phyloP scores from a whole-genome alignment of 164 flowering plant species.

The Liquidambar formosana region DNA sequence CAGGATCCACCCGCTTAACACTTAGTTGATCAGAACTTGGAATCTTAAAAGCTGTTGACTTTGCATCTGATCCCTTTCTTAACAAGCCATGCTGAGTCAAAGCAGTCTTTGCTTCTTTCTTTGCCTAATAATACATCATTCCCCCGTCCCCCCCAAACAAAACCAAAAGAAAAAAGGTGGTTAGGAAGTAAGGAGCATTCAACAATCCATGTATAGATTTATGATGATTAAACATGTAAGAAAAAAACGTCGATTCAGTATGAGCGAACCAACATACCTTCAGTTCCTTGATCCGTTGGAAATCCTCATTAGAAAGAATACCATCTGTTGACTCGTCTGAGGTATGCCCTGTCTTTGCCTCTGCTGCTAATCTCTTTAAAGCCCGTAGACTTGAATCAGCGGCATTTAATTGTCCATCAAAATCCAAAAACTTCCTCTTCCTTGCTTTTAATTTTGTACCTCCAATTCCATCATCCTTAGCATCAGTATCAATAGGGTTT shows the following conservation, averaged over 20 bases:
- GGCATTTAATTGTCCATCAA: constrained; percentile 49
- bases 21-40: constrained; percentile 74
- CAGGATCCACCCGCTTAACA: constrained; percentile 66
- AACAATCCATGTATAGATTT: neutral
- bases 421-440: constrained; percentile 72
- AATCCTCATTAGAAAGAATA: constrained; percentile 87
- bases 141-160: no score
- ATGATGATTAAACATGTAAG: neutral
- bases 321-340: constrained; percentile 52
- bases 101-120: constrained; percentile 59
- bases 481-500: constrained; percentile 6
- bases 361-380: constrained; percentile 71
- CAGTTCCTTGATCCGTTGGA: constrained; percentile 69
- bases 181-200: neutral
- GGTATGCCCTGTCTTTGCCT: constrained; percentile 23
- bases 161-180: neutral
- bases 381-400: constrained; percentile 80
- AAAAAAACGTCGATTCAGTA: no score
- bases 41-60: constrained; percentile 36
- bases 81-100: constrained; percentile 64
- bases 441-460: constrained; percentile 25
- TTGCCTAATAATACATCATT: constrained; percentile 46
- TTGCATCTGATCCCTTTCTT: constrained; percentile 42
- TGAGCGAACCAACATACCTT: constrained; percentile 44
- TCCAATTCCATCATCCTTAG: constrained; percentile 5